Percentiles rank a stretch among this genome's conserved stretches.
Evolutionary conservation across 2,329 filamentous ascomycete species (phyloP).

Genomic region (Orbilia quercus): DNA sequence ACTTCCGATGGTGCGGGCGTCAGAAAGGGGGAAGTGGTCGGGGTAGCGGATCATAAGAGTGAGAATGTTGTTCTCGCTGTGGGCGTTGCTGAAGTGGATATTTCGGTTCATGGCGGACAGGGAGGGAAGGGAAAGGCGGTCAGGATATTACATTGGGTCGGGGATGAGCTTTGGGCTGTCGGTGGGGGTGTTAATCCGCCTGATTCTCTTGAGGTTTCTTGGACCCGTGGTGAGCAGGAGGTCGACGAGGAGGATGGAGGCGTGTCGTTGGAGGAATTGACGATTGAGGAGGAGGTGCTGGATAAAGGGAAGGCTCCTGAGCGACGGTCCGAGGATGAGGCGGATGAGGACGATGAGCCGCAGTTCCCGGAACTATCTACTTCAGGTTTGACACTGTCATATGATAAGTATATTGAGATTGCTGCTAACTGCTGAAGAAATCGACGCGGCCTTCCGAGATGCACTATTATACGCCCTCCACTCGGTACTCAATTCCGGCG

Average conservation of each 20-base stretch:
- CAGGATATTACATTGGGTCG: constrained; percentile 74
- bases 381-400: constrained; percentile 66
- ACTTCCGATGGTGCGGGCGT: constrained; percentile 65
- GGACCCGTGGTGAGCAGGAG: constrained; percentile 54
- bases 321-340: constrained; percentile 25
- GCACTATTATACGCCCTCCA: constrained; percentile 74
- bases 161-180: constrained; percentile 76
- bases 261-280: constrained; percentile 56
- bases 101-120: constrained; percentile 69
- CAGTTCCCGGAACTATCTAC: constrained; percentile 67
- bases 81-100: constrained; percentile 73
- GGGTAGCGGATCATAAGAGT: constrained; percentile 70
- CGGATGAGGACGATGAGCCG: constrained; percentile 34
- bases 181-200: constrained; percentile 63
- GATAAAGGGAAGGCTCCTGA: constrained; percentile 59
- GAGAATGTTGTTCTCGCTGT: constrained; percentile 74
- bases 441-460: constrained; percentile 73
- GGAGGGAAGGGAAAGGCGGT: constrained; percentile 73
- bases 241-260: constrained; percentile 30
- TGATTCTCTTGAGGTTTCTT: constrained; percentile 68
- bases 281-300: constrained; percentile 67
- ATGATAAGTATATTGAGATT: constrained; percentile 8
- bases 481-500: constrained; percentile 68
- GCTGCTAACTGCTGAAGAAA: constrained; percentile 65
- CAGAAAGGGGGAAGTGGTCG: constrained; percentile 72